A percentile compares a stretch with the other conserved stretches of the same genome.
These are phyloP conservation scores for Solanum piurae DNA, from an alignment of 257 asterid genomes.

Conservation along the genomic window DNA sequence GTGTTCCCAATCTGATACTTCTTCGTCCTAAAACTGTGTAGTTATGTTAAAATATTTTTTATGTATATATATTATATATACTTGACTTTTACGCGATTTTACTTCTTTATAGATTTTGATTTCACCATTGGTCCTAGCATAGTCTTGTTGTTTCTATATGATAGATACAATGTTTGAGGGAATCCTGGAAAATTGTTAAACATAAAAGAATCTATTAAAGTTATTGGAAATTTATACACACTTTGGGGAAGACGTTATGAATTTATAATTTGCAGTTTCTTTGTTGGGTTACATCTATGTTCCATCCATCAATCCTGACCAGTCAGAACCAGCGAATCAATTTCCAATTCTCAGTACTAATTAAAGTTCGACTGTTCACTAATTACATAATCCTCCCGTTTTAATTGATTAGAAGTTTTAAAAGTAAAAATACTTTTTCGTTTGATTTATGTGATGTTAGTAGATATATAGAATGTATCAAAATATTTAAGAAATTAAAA, in stretches of 20 bases:
- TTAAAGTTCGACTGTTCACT: not conserved
- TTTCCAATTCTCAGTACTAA: not conserved
- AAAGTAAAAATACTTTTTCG: too few relatives aligned
- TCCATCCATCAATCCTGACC: not conserved
- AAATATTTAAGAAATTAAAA: not conserved
- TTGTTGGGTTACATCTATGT: not conserved
- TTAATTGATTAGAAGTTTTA: not conserved
- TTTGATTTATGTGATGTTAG: too few relatives aligned
- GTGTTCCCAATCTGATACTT: too few relatives aligned
- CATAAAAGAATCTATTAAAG: not conserved
- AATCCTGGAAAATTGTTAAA: not conserved
- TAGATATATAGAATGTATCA: accelerated
- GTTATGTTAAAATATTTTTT: too few relatives aligned
- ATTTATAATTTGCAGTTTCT: not conserved
- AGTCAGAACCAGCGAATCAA: not conserved
- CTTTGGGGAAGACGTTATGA: not conserved
- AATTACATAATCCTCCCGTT: not conserved
- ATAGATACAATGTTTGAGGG: not conserved
- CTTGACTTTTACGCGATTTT: too few relatives aligned
- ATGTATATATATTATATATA: too few relatives aligned
- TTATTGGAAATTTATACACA: not conserved
- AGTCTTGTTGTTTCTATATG: not conserved
- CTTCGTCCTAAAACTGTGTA: too few relatives aligned
- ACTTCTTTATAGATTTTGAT: too few relatives aligned
- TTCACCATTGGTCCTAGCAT: not conserved